Conservation (phyloP, 345 rosid species). For the Crucihimalaya himalaica region DNA sequence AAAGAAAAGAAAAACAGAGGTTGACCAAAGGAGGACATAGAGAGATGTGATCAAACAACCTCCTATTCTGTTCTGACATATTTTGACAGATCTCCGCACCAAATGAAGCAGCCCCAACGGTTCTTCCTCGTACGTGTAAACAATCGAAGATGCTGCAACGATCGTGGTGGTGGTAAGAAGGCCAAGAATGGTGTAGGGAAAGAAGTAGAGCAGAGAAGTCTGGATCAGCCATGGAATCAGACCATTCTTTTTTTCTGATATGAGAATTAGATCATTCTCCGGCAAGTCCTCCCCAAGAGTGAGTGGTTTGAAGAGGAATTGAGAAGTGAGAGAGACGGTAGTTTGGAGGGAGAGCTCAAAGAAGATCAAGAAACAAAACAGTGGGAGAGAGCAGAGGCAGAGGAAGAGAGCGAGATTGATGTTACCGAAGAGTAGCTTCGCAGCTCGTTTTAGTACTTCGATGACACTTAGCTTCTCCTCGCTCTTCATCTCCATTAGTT, state of each 20-base stretch:
- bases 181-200: slow-evolving; percentile 2
- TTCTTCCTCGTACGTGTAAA: slow-evolving; percentile 12
- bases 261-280: background rate
- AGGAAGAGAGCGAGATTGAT: slow-evolving; percentile 31
- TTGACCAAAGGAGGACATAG: slow-evolving; percentile 41
- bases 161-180: background rate
- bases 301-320: background rate
- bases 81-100: slow-evolving; percentile 8
- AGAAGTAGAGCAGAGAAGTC: background rate
- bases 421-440: slow-evolving; percentile 17
- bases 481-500: slow-evolving; percentile 9
- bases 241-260: slow-evolving; percentile 2
- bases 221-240: slow-evolving; percentile 20
- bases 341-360: slow-evolving; percentile 35
- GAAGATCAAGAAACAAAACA: slow-evolving; percentile 39
- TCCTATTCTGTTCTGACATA: slow-evolving; percentile 20
- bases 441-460: slow-evolving; percentile 39
- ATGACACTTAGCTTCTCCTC: slow-evolving; percentile 39
- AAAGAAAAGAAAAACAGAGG: slow-evolving; percentile 19
- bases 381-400: slow-evolving; percentile 39
- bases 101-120: slow-evolving; percentile 7
- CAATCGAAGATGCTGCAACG: slow-evolving; percentile 13
- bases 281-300: background rate
- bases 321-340: slow-evolving; percentile 17
- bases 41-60: slow-evolving; percentile 49